Evolutionary conservation across 2,329 filamentous ascomycete species (phyloP), one percentile per base, ranked within the genome.

Genomic region (Corinectria fuckeliana): DNA sequence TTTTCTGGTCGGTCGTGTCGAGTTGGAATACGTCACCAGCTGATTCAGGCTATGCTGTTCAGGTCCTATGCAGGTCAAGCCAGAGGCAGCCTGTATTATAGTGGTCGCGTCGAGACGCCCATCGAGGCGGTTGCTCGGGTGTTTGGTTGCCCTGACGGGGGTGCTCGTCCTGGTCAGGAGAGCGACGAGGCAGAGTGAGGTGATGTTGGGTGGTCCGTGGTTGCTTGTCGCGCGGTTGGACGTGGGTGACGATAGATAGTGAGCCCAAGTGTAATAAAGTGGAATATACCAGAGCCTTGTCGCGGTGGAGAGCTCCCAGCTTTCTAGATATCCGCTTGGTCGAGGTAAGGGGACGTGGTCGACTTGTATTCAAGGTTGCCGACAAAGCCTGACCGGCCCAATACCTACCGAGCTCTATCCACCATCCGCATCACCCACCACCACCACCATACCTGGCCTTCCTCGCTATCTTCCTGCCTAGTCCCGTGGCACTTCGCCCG

Each of bases 111-210:
- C 38, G 52, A 49, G 42, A 50, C 50, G 56, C 41, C 20, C 34
- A 58, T 52, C 28, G 56, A 54, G 56, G 51, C 20, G 28, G 62
- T 69, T 67, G 66, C 64, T 62, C 66, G 63, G 62, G 49, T 66
- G 60, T 61, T 68, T 59, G 55, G 65, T 61, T 63, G 63, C 59
- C 61, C 62, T 63, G 65, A 63, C 60, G 50, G 62, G 68, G 67
- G 63, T 54, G 32, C 59, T 58, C 60, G 54, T 56, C 51, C 53
- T 61, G 63, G 69, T 71, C 69, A 71, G 69, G 68, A 70, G 69
- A 71, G 69, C 51, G 48, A 61, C 26, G 45, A 67, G 64, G 58
- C 58, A 56, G 68, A 61, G 69, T 71, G 67, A 71, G 69, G 69
- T 69, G 68, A 71, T 71, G 62, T 66, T 62, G 64, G 61, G 50